Conservation (phyloP, 306 rosid species). For the Dalbergia oliveri region DNA sequence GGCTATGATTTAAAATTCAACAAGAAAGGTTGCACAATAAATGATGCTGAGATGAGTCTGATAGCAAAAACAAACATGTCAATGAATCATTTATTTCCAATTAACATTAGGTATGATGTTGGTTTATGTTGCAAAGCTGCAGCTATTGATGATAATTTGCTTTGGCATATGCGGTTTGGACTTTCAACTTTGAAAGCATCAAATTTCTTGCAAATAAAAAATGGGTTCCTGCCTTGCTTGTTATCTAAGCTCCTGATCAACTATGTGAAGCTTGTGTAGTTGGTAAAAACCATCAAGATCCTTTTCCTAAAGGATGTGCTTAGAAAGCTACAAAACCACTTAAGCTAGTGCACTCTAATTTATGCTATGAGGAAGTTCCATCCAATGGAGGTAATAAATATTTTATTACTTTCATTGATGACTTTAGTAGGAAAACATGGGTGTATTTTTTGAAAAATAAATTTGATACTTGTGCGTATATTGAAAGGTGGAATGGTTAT, state of each 20-base stretch:
- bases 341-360: not conserved
- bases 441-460: not conserved
- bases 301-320: too few relatives aligned
- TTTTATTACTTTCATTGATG: not conserved
- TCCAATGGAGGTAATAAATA: not conserved
- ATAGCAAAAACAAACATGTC: not conserved
- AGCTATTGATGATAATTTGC: not conserved
- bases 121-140: not conserved
- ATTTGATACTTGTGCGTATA: not conserved
- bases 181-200: not conserved
- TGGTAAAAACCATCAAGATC: not conserved
- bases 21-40: not conserved
- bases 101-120: not conserved
- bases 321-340: not conserved
- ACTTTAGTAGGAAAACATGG: not conserved
- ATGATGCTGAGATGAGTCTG: not conserved
- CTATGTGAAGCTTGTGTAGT: not conserved
- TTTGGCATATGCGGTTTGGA: not conserved
- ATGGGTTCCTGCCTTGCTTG: not conserved
- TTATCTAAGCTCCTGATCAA: not conserved
- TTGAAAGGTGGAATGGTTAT: too few relatives aligned
- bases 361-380: not conserved
- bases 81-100: not conserved
- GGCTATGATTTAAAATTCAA: not conserved
- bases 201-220: not conserved